Base-by-base conservation (phyloP, 352 stramenopile species). In the Globisporangium takayamanum region DNA sequence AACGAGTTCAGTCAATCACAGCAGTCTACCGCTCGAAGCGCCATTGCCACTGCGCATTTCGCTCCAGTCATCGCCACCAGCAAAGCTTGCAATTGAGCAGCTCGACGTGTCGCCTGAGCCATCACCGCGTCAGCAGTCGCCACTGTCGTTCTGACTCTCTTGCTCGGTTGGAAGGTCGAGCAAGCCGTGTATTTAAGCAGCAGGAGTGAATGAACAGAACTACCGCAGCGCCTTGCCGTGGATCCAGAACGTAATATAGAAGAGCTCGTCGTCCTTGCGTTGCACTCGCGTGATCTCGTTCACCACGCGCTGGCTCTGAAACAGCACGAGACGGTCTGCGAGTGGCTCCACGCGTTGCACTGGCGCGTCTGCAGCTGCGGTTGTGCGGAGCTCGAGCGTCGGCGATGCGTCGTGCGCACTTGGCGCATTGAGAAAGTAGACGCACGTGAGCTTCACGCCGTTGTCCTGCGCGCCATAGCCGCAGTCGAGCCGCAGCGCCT, bases 221-320 rank as follows among this genome's bases (percentile, higher is more conserved):
- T 55, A 48, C 26, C 26, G 58, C 8, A 87, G 36, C 42, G 64
- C 67, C 59, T 78, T 72, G n/a, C 87, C 87, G 55, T 92, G 82
- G 64, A 94, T 89, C 76, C 82, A 94, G 58, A 92, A 92, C n/a
- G 72, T 77, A 26, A 94, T 55, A 42, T 80, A 90, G 37, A 85
- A 78, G 18, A 89, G 68, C 15, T 76, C 66, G 30, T 73, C 48
- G 1, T 47, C 49, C 1, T 65, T 62, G 1, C 41, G 42, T 11
- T 5, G 50, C 28, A 39, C 10, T 5, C 33, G 33, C 28, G 68
- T 75, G 54, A 95, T 86, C 64, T 87, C 74, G 53, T 93, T 89
- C 30, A 84, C 57, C 26, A 93, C 80, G 1, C 54, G 60, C 50
- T 81, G 81, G 58, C 84, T 94, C 52, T 77, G 64, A 58, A 89